Evolutionary conservation across 2,329 filamentous ascomycete genomes (phyloP).

Genomic region (Taxawa tesnikishii): DNA sequence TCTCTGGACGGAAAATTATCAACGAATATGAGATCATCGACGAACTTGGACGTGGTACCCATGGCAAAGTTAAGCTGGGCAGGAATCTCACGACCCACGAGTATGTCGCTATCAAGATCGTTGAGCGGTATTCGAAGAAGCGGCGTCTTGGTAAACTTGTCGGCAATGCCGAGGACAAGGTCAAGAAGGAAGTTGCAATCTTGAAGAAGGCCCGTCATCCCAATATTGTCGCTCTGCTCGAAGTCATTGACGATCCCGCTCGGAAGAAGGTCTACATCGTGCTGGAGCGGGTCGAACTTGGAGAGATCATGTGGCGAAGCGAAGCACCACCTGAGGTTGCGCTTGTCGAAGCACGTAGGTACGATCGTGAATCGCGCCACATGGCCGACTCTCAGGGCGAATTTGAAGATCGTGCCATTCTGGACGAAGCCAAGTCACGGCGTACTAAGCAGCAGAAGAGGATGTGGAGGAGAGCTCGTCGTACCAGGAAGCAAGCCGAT

Average conservation of each 20-base stretch:
- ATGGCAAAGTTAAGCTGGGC: conserved; percentile 95
- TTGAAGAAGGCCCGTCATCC: conserved; percentile 95
- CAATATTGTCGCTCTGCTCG: conserved; percentile 90
- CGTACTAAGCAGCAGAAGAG: conserved; percentile 37
- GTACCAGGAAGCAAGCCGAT: conserved; percentile 14
- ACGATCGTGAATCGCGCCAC: conserved; percentile 56
- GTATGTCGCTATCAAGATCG: conserved; percentile 95
- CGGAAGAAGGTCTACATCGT: conserved; percentile 98
- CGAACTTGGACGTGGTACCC: conserved; percentile 88
- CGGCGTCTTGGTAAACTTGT: conserved; percentile 64
- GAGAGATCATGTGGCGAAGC: conserved; percentile 88
- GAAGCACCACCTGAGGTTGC: conserved; percentile 77
- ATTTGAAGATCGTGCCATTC: conserved; percentile 32
- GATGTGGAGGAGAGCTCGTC: conserved; percentile 23
- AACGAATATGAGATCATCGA: conserved; percentile 97
- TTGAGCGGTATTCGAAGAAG: conserved; percentile 88
- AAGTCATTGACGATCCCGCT: conserved; percentile 95
- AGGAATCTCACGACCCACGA: conserved; percentile 63
- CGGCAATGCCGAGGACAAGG: conserved; percentile 63
- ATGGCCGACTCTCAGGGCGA: conserved; percentile 27
- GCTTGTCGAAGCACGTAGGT: conserved; percentile 65
- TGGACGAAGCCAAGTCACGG: conserved; percentile 38
- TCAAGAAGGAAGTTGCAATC: conserved; percentile 93
- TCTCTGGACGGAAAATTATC: conserved; percentile 89
- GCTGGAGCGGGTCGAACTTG: conserved; percentile 84